phyloP scores from a whole-genome alignment of 208 protist species.

The Vickermania ingenoplastis region DNA sequence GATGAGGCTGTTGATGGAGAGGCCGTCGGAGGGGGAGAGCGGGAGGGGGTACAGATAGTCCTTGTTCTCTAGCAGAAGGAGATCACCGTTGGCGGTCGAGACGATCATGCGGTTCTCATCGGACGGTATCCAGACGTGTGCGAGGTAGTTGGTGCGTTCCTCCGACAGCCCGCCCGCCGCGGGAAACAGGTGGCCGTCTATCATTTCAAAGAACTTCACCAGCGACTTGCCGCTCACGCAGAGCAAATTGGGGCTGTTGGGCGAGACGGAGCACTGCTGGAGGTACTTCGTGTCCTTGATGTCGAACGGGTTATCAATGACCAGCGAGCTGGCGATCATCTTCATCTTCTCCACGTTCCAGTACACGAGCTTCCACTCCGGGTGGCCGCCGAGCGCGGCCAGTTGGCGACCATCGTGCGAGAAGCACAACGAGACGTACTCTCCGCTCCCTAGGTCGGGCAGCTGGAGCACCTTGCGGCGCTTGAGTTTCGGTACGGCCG shows the following conservation, averaged over 20 bases:
- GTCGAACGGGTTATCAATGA: slow-evolving; percentile 37
- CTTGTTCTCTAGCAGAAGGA: slow-evolving; percentile 89
- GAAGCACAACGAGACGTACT: slow-evolving; percentile 89
- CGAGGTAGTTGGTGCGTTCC: slow-evolving; percentile 82
- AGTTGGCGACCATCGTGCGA: slow-evolving; percentile 85
- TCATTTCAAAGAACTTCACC: slow-evolving; percentile 83
- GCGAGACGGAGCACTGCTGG: slow-evolving; percentile 88
- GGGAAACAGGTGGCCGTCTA: slow-evolving; percentile 65
- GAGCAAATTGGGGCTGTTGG: slow-evolving; percentile 76
- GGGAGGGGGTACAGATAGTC: slow-evolving; percentile 84
- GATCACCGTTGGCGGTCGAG: slow-evolving; percentile 89
- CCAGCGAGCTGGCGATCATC: slow-evolving; percentile 49
- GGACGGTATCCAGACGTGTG: slow-evolving; percentile 87
- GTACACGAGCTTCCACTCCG: slow-evolving; percentile 91
- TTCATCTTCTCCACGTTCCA: slow-evolving; percentile 90
- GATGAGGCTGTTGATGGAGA: slow-evolving; percentile 80
- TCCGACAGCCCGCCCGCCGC: slow-evolving; percentile 48
- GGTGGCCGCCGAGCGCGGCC: slow-evolving; percentile 78
- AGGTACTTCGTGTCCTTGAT: slow-evolving; percentile 49
- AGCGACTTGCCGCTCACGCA: slow-evolving; percentile 88
- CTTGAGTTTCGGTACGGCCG: slow-evolving; percentile 63
- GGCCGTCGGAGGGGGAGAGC: slow-evolving; percentile 77
- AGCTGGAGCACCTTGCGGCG: slow-evolving; percentile 76
- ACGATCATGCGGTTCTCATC: slow-evolving; percentile 85
- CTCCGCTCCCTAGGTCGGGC: slow-evolving; percentile 67